Evolutionary conservation across 23 red algal species (phyloP).

Genomic region (Chondrus crispus): DNA sequence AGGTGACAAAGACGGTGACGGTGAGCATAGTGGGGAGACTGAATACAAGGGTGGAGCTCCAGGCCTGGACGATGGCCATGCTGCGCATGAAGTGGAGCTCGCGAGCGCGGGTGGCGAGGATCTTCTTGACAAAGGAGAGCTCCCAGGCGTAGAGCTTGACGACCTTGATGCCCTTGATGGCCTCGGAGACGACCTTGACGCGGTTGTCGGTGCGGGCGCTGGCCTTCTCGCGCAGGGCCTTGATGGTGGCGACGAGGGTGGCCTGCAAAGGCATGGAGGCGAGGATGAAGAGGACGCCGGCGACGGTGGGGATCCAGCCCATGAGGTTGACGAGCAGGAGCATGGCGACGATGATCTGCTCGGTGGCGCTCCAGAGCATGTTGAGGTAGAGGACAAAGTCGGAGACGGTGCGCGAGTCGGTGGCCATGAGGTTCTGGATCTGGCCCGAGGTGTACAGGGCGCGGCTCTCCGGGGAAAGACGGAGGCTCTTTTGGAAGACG

Average conservation of each 20-base stretch:
- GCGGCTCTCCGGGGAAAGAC: conserved; percentile 60
- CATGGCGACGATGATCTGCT: conserved; percentile 76
- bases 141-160: conserved; percentile 96
- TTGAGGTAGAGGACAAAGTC: conserved; percentile 59
- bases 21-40: conserved; percentile 44
- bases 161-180: conserved; percentile 79
- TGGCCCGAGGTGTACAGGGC: conserved; percentile 61
- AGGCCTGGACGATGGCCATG: neutral
- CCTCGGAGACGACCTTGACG: conserved; percentile 77
- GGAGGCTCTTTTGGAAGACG: conserved; percentile 65
- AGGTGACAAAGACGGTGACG: conserved; percentile 48
- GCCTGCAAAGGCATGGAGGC: conserved; percentile 56
- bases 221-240: conserved; percentile 47
- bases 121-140: conserved; percentile 64
- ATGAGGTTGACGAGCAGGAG: conserved; percentile 62
- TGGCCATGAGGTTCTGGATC: conserved; percentile 81
- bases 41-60: conserved; percentile 20
- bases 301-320: conserved; percentile 62
- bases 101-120: neutral
- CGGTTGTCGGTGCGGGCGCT: conserved; percentile 75
- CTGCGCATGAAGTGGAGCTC: conserved; percentile 30
- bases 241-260: conserved; percentile 40
- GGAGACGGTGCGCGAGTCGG: conserved; percentile 59
- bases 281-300: conserved; percentile 60
- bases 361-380: conserved; percentile 65